Percentiles rank a stretch among this genome's conserved stretches.
Evolutionary conservation across 768 basidiomycete genomes (phyloP).

Genomic region (Sarcomyxa edulis): DNA sequence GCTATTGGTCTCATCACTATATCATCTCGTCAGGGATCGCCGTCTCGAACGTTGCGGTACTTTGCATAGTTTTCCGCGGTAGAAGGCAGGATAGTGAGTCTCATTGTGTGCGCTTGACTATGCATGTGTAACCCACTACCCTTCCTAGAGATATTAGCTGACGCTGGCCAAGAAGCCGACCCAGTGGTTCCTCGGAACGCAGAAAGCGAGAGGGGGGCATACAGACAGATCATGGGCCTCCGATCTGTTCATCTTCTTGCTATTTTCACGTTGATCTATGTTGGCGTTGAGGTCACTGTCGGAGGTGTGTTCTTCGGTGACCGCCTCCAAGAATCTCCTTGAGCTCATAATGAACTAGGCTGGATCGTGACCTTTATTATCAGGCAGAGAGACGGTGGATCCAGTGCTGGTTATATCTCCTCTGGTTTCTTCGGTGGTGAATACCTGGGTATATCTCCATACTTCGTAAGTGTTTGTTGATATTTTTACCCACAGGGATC

Average conservation of each 20-base stretch:
- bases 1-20: slow-evolving; percentile 60
- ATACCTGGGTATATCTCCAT: not conserved
- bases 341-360: slow-evolving; percentile 30
- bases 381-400: slow-evolving; percentile 38
- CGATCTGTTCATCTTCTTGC: slow-evolving; percentile 41
- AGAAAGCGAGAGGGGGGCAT: slow-evolving; percentile 26
- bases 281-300: slow-evolving; percentile 48
- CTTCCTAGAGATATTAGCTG: slow-evolving; percentile 12
- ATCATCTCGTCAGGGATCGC: slow-evolving; percentile 53
- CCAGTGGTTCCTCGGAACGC: slow-evolving; percentile 13
- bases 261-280: too few relatives aligned
- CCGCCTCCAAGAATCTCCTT: not conserved
- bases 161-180: slow-evolving; percentile 21
- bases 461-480: not conserved
- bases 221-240: slow-evolving; percentile 40
- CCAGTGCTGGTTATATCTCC: slow-evolving; percentile 25
- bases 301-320: slow-evolving; percentile 28
- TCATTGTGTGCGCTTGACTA: not conserved
- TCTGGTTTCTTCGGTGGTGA: slow-evolving; percentile 21
- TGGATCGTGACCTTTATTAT: slow-evolving; percentile 54
- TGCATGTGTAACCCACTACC: not conserved
- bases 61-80: slow-evolving; percentile 20
- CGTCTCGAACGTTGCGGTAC: slow-evolving; percentile 24
- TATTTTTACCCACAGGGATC: slow-evolving; percentile 24
- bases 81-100: slow-evolving; percentile 24